A percentile compares a stretch with the other conserved stretches of the same genome.
These are phyloP conservation scores for Paramecium tetraurelia DNA, from an alignment of 73 alveolate genomes.

Conservation along the genomic window DNA sequence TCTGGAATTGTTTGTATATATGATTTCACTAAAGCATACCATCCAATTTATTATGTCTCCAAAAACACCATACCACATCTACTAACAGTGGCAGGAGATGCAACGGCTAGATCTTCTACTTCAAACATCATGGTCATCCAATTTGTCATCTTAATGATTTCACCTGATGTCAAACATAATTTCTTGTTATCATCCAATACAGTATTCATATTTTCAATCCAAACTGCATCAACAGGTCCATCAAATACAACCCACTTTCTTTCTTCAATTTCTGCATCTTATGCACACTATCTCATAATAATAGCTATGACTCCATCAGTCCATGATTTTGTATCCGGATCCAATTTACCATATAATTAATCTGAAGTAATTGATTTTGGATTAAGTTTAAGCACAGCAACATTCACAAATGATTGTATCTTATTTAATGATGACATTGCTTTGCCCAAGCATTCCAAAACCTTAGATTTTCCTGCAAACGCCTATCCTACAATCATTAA, in stretches of 20 bases:
- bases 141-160: slow-evolving; percentile 95
- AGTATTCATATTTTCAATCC: slow-evolving; percentile 97
- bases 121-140: slow-evolving; percentile 99
- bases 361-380: slow-evolving; percentile 84
- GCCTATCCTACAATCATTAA: slow-evolving; percentile 95
- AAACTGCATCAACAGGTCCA: slow-evolving; percentile 97
- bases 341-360: slow-evolving; percentile 82
- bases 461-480: slow-evolving; percentile 72
- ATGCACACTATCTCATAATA: slow-evolving; percentile 91
- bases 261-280: slow-evolving; percentile 83
- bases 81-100: slow-evolving; percentile 99
- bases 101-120: slow-evolving; percentile 98
- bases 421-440: slow-evolving; percentile 88
- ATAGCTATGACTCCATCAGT: slow-evolving; percentile 95
- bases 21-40: slow-evolving; percentile 60
- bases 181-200: slow-evolving; percentile 94
- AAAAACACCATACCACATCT: slow-evolving; percentile 99
- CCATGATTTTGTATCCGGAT: slow-evolving; percentile 90
- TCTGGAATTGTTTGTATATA: slow-evolving; percentile 20
- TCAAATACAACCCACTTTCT: slow-evolving; percentile 92
- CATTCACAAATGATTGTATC: slow-evolving; percentile 45
- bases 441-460: slow-evolving; percentile 89
- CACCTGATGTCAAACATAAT: slow-evolving; percentile 89
- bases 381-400: slow-evolving; percentile 72
- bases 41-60: slow-evolving; percentile 87